phyloP scores from a whole-genome alignment of 2,329 filamentous ascomycete genomes.

The Pyrenophora tritici-repentis region DNA sequence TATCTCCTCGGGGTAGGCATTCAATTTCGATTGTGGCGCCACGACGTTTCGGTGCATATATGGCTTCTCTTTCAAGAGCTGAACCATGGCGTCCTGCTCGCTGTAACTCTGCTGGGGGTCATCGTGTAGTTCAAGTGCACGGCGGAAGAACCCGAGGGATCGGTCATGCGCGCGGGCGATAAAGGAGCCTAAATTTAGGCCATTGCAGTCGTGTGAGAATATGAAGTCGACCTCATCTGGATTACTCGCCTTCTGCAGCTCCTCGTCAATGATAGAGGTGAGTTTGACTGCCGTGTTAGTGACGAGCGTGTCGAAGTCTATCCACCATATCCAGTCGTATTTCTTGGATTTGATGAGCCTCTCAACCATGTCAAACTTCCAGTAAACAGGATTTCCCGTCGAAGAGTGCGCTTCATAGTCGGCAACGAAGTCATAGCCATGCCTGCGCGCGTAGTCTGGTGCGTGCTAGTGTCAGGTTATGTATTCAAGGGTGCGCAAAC shows the following conservation, averaged over 20 bases:
- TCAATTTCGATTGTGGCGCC: conserved; percentile 47
- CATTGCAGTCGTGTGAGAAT: conserved; percentile 48
- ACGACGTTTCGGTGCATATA: conserved; percentile 27
- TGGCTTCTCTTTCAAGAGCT: conserved; percentile 37
- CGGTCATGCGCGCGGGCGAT: conserved; percentile 44
- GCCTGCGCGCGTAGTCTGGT: conserved; percentile 47
- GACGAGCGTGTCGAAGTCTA: conserved; percentile 50
- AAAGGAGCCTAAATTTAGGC: conserved; percentile 49
- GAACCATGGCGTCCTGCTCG: conserved; percentile 49
- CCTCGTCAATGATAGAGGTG: conserved; percentile 44
- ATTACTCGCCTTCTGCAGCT: conserved; percentile 35
- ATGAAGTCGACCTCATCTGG: conserved; percentile 46
- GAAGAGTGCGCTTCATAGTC: conserved; percentile 46
- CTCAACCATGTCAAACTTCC: conserved; percentile 49
- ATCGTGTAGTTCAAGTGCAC: conserved; percentile 35
- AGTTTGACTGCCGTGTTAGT: conserved; percentile 47
- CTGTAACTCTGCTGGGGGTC: conserved; percentile 28
- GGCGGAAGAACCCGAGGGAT: conserved; percentile 42
- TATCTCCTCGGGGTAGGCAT: conserved; percentile 50
- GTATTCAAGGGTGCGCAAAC: no score
- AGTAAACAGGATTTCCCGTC: conserved; percentile 39
- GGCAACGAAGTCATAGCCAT: conserved; percentile 48
- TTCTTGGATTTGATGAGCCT: conserved; percentile 40
- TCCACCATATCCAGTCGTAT: conserved; percentile 52
- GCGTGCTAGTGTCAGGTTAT: conserved; percentile 5